phyloP scores from a whole-genome alignment of 208 protist species.

The Crithidia mellificae region DNA sequence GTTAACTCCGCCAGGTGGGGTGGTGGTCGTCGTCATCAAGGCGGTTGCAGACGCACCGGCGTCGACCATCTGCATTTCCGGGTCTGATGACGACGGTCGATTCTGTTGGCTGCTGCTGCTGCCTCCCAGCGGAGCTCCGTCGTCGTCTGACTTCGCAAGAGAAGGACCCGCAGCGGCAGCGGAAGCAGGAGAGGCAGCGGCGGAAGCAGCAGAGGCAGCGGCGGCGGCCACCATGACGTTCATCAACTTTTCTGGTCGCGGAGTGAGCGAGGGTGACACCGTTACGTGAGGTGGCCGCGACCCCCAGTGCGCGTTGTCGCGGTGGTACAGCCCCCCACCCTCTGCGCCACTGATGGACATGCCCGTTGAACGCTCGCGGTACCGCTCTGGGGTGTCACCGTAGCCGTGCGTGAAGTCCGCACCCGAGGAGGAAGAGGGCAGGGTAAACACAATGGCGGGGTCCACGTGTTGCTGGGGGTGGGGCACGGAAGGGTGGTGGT shows the following conservation, averaged over 20 bases:
- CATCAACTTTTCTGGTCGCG: neutral
- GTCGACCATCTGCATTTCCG: neutral
- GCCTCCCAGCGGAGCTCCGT: neutral
- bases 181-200: no score
- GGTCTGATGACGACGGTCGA: neutral
- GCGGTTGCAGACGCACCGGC: neutral
- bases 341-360: neutral
- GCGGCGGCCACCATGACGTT: neutral
- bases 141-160: neutral
- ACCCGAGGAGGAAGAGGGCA: neutral
- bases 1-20: no score
- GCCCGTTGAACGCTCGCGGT: neutral
- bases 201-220: no score
- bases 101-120: neutral
- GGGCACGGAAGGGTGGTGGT: neutral
- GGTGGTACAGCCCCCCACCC: neutral
- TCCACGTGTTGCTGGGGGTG: neutral
- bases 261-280: neutral
- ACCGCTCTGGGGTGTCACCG: neutral
- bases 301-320: slow-evolving; percentile 2
- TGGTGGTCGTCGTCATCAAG: neutral
- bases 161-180: no score
- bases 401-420: neutral
- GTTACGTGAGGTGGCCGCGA: neutral
- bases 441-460: neutral